Conservation (phyloP, 768 basidiomycete species). For the Russula sp. region DNA sequence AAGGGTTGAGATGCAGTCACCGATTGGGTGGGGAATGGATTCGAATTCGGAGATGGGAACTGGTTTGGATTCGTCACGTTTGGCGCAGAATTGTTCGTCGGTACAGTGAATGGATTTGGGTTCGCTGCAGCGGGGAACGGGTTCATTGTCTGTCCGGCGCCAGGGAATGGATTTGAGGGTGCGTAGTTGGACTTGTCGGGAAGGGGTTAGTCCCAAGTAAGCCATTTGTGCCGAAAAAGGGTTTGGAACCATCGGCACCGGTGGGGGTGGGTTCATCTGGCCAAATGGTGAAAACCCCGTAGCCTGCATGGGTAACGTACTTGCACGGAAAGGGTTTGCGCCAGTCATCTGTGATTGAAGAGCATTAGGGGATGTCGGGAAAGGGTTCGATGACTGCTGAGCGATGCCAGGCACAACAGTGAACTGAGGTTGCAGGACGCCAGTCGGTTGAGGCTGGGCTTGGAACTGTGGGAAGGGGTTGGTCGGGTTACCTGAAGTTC, state of each 20-base stretch:
- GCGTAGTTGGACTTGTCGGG: slow-evolving; percentile 1
- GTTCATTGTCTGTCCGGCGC: slow-evolving; percentile 8
- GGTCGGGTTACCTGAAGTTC: slow-evolving; percentile 53
- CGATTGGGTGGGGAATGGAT: slow-evolving; percentile 15
- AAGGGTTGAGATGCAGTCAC: slow-evolving; percentile 16
- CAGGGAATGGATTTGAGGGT: slow-evolving; percentile 16
- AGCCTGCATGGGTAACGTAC: slow-evolving; percentile 42
- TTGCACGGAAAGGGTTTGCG: slow-evolving; percentile 82
- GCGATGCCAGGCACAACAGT: slow-evolving; percentile 23
- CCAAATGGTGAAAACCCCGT: slow-evolving; percentile 26
- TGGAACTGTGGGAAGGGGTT: slow-evolving; percentile 39
- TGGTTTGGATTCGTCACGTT: background rate
- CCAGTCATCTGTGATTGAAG: slow-evolving; percentile 49
- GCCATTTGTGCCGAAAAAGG: slow-evolving; percentile 23
- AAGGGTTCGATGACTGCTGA: slow-evolving; percentile 32
- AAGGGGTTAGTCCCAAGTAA: slow-evolving; percentile 11
- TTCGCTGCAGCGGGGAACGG: slow-evolving; percentile 18
- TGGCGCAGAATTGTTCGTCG: background rate
- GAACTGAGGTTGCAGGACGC: slow-evolving; percentile 42
- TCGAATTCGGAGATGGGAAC: slow-evolving; percentile 1
- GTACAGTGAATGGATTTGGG: slow-evolving; percentile 18
- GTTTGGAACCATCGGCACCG: slow-evolving; percentile 22
- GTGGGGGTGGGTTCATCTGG: slow-evolving; percentile 15
- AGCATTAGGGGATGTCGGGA: slow-evolving; percentile 48
- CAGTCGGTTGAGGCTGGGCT: slow-evolving; percentile 47